phyloP scores from a whole-genome alignment of 2,329 filamentous ascomycete genomes.

The Pseudonectria foliicola region DNA sequence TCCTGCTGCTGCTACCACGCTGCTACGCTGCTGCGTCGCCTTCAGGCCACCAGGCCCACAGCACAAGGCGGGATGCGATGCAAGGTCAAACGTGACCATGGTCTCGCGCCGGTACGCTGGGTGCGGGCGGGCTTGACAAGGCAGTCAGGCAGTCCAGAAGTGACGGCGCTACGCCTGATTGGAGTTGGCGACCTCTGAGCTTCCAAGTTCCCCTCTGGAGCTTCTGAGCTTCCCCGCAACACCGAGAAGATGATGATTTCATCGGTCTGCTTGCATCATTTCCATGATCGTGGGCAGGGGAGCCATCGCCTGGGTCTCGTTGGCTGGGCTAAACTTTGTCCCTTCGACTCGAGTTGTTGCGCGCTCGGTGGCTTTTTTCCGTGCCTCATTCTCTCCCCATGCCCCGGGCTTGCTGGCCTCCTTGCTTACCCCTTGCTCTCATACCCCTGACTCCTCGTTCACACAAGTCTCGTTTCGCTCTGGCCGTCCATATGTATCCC shows the following conservation, averaged over 20 bases:
- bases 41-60: too few relatives aligned
- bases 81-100: conserved; percentile 13
- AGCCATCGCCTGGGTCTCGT: too few relatives aligned
- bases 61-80: conserved; percentile 12
- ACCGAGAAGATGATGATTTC: conserved; percentile 7
- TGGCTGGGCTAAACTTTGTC: too few relatives aligned
- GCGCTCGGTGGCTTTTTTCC: too few relatives aligned
- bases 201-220: conserved; percentile 8
- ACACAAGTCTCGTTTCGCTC: conserved; percentile 7
- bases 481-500: conserved; percentile 9
- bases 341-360: too few relatives aligned
- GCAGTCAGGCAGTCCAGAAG: conserved; percentile 10
- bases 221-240: conserved; percentile 12
- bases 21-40: too few relatives aligned
- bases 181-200: conserved; percentile 11
- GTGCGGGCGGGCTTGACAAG: conserved; percentile 25
- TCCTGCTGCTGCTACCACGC: conserved; percentile 6
- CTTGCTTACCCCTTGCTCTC: neutral
- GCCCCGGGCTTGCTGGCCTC: too few relatives aligned
- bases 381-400: too few relatives aligned
- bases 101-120: conserved; percentile 24
- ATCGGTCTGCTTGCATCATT: conserved; percentile 1
- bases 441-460: conserved; percentile 6
- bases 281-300: too few relatives aligned
- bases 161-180: conserved; percentile 21